Conservation (phyloP, 2,329 filamentous ascomycete species). For the Ceratocystis huliohia region DNA sequence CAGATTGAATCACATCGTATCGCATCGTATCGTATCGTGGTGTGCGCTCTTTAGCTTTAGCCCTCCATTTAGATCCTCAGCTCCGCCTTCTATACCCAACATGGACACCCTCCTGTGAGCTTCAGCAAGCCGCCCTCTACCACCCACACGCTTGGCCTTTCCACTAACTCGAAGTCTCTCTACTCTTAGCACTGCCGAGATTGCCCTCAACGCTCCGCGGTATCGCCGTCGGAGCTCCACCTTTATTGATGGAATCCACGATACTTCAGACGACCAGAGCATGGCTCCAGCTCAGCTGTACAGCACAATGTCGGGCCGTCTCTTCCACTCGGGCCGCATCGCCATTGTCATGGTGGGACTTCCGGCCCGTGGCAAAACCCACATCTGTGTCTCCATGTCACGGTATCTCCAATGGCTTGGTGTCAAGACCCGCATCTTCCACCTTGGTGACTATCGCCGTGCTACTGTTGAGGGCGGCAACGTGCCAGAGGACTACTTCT, state of each 20-base stretch:
- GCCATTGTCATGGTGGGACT: constrained; percentile 94
- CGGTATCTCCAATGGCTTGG: constrained; percentile 94
- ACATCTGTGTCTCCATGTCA: constrained; percentile 89
- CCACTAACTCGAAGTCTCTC: constrained; percentile 19
- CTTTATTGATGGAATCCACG: constrained; percentile 94
- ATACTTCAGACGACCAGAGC: constrained; percentile 66
- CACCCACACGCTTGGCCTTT: neutral
- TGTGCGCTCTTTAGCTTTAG: neutral
- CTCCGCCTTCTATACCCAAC: neutral
- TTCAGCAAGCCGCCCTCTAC: neutral
- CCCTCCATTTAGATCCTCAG: neutral
- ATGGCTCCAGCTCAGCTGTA: constrained; percentile 94
- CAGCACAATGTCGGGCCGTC: constrained; percentile 89
- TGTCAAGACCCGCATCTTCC: constrained; percentile 96
- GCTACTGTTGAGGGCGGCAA: constrained; percentile 73
- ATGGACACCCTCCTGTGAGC: constrained; percentile 23
- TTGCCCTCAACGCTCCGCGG: constrained; percentile 77
- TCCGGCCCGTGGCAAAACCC: constrained; percentile 90
- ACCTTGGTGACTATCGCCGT: constrained; percentile 89
- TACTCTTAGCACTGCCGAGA: constrained; percentile 62
- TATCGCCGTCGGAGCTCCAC: constrained; percentile 90
- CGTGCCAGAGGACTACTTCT: constrained; percentile 95
- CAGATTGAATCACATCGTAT: neutral
- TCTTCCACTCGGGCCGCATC: constrained; percentile 95
- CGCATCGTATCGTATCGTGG: neutral